Base-by-base conservation (phyloP, 371 early-diverging fungal genomes). In the Mucor mucedo region DNA sequence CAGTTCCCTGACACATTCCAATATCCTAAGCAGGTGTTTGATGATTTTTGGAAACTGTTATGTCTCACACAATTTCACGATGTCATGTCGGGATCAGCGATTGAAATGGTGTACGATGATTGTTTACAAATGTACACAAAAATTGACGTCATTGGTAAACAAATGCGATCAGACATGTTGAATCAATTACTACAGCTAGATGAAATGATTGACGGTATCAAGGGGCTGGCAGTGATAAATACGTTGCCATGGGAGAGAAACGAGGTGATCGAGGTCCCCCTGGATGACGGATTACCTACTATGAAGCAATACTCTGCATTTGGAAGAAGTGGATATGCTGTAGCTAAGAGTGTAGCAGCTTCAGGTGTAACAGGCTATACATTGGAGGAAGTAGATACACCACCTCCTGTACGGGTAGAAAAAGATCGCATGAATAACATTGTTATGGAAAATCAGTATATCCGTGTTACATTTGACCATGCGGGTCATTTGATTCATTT, bases 31-130 rank as follows among this genome's bases (percentile, higher is more conserved):
- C 75, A 74, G 0, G 88, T 91, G 62, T 62, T 97, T 4, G 88
- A 88, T 27, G 76, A 86, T 0, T 75, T 94, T 38, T 96, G 97
- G 97, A 93, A 95, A 66, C 64, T 69, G 49, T 35, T 75, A 33
- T 72, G 72, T 40, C 33, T 75, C 27, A 59, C 66, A 28, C 98
- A 98, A 76, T 97, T 97, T 70, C 98, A 97, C 65, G 96, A 96
- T 76, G 94, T 97, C 5, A 77, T 78, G 60, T 97, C 98, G 2
- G 98, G 98, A 0, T 89, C 93, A 4, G 80, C 91, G 1, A 97
- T 98, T 63, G 93, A 88, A 58, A 68, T 92, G 70, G 97, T 93
- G 27, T 95, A 95, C 70, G 77, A 85, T 10, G 97, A 97, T 69
- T 90, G 90, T 14, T 44, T 67, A 42, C 62, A 82, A 68, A 77